Base-by-base conservation (phyloP, 108 stramenopile genomes). In the Skeletonema grethae region DNA sequence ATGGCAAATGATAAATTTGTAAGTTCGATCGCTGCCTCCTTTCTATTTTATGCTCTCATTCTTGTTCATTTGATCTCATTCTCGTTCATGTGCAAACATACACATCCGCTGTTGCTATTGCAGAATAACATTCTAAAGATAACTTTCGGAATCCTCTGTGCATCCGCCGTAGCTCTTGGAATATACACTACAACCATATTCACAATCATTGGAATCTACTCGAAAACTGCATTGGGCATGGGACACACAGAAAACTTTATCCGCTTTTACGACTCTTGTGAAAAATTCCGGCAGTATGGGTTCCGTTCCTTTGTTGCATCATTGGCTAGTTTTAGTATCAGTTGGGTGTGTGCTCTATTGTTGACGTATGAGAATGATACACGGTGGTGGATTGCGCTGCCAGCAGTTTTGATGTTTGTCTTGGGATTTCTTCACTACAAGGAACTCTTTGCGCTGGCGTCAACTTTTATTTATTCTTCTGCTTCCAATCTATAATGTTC, bases 201-300 rank as follows among this genome's bases (percentile, higher is more conserved):
- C 43, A 45, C 43, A 45, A 45, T 45, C n/a, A 45, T 45, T 13
- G n/a, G 43, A n/a, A n/a, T 45, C 43, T 45, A 45, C n/a, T 45
- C 43, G 0, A 45, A 45, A n/a, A 45, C 43, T 45, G 43, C 43
- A 45, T 11, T 45, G 7, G 43, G 43, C n/a, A 45, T 45, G 43
- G 43, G 43, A 10, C 43, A 45, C 2, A 45, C 43, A n/a, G 10
- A 8, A 2, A 13, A n/a, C n/a, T 45, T 45, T 0, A 45, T n/a
- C 4, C 11, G 4, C 4, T 45, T 45, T n/a, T 45, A n/a, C 4
- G 2, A 45, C 43, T 13, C 43, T 4, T 45, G 43, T 45, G 43
- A 2, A 45, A 45, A 45, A 12, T 45, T 45, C n/a, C 43, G 43
- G 13, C 15, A 45, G 11, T 45, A 45, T n/a, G 43, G 43, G n/a